A percentile compares a stretch with the other conserved stretches of the same genome.
phyloP scores from a whole-genome alignment of 257 asterid genomes.

The Phtheirospermum japonicum region DNA sequence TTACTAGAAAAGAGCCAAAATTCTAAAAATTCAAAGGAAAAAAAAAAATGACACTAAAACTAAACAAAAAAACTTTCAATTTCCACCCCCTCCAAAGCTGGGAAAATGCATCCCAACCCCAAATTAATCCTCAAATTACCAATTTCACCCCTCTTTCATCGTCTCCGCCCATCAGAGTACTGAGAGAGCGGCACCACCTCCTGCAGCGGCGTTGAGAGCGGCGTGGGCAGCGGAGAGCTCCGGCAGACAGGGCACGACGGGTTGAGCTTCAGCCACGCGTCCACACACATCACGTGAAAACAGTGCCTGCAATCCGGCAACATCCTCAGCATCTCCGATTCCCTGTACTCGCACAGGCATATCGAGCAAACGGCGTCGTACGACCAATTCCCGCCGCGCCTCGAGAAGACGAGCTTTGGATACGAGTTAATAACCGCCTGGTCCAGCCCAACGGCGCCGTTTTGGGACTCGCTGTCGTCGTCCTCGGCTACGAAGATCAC shows the following conservation, averaged over 20 bases:
- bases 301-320: slow-evolving; percentile 89
- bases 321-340: slow-evolving; percentile 82
- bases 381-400: slow-evolving; percentile 36
- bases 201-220: slow-evolving; percentile 86
- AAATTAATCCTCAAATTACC: not conserved
- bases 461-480: slow-evolving; percentile 47
- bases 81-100: not conserved
- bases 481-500: slow-evolving; percentile 80
- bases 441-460: slow-evolving; percentile 72
- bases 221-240: slow-evolving; percentile 92
- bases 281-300: slow-evolving; percentile 84
- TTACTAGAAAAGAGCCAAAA: too few relatives aligned
- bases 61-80: too few relatives aligned
- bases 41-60: too few relatives aligned
- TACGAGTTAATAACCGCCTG: slow-evolving; percentile 76
- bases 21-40: too few relatives aligned
- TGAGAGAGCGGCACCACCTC: slow-evolving; percentile 98
- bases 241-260: slow-evolving; percentile 93
- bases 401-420: slow-evolving; percentile 63
- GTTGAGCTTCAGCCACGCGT: slow-evolving; percentile 90
- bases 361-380: slow-evolving; percentile 72
- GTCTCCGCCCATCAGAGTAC: slow-evolving; percentile 77
- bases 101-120: not conserved
- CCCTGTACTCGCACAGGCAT: slow-evolving; percentile 82
- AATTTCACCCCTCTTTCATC: slow-evolving; percentile 28